Percentiles rank a stretch among this genome's conserved stretches.
These are phyloP conservation scores for Vaccinium vitisidaea DNA, from an alignment of 148 eudicot genomes.

Conservation along the genomic window DNA sequence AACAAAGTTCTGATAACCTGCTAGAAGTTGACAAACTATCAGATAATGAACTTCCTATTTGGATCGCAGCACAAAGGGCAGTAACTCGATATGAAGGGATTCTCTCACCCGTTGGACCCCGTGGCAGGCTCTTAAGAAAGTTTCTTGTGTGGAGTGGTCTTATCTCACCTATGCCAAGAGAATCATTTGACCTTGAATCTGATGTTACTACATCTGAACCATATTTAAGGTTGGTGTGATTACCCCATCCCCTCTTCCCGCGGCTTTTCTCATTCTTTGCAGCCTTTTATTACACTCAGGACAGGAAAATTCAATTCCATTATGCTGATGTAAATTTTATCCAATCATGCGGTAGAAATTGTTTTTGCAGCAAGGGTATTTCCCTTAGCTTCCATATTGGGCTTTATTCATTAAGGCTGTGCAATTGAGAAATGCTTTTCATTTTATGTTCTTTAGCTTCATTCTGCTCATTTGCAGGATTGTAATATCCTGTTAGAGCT, in stretches of 20 bases:
- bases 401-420: not conserved
- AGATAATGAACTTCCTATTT: conserved; percentile 59
- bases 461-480: not conserved
- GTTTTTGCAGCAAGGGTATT: not conserved
- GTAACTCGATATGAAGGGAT: conserved; percentile 90
- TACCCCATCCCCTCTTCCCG: conserved; percentile 1
- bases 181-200: conserved; percentile 40
- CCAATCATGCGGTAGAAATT: not conserved
- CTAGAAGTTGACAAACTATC: conserved; percentile 36
- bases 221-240: conserved; percentile 54
- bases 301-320: not conserved
- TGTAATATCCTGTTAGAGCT: not conserved
- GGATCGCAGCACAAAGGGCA: conserved; percentile 91
- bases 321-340: not conserved
- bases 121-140: conserved; percentile 73
- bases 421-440: not conserved
- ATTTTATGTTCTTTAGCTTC: not conserved
- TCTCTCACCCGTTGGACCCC: conserved; percentile 83
- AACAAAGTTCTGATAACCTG: conserved; percentile 32
- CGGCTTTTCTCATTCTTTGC: conserved; percentile 1
- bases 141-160: conserved; percentile 67
- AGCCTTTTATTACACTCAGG: not conserved
- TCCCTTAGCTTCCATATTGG: not conserved
- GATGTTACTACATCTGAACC: conserved; percentile 51
- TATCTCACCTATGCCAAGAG: conserved; percentile 51